These are phyloP conservation scores for Collybia sp. DNA, from an alignment of 768 basidiomycete genomes.

Conservation along the genomic window DNA sequence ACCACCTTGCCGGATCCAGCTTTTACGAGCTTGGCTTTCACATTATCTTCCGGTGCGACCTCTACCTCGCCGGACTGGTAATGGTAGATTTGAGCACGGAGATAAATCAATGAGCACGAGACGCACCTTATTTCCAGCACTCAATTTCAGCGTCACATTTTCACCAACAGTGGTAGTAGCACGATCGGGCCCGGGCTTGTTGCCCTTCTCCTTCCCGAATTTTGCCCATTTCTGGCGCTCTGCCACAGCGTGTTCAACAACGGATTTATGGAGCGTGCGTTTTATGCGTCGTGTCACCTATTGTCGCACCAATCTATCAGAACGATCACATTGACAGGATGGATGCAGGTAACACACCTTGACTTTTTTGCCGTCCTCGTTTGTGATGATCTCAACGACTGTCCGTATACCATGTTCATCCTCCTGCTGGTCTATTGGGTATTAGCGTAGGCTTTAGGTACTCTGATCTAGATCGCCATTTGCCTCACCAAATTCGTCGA, in stretches of 20 bases:
- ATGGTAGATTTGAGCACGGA: background rate
- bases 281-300: constrained; percentile 86
- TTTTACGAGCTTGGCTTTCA: constrained; percentile 64
- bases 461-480: constrained; percentile 21
- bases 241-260: constrained; percentile 93
- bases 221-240: constrained; percentile 92
- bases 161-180: constrained; percentile 91
- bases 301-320: constrained; percentile 1
- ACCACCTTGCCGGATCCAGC: constrained; percentile 84
- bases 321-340: background rate
- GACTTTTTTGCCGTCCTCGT: constrained; percentile 93
- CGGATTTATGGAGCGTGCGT: constrained; percentile 81
- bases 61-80: constrained; percentile 61
- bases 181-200: constrained; percentile 82
- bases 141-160: constrained; percentile 42
- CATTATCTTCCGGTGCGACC: constrained; percentile 54
- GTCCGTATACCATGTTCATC: constrained; percentile 79
- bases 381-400: constrained; percentile 76
- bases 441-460: constrained; percentile 57
- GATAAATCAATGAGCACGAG: background rate
- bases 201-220: constrained; percentile 90
- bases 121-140: constrained; percentile 57
- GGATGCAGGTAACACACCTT: constrained; percentile 52
- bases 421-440: constrained; percentile 50
- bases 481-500: constrained; percentile 64